Base-by-base conservation (phyloP, 1,139 yeast genomes). In the Pichia terricola region DNA sequence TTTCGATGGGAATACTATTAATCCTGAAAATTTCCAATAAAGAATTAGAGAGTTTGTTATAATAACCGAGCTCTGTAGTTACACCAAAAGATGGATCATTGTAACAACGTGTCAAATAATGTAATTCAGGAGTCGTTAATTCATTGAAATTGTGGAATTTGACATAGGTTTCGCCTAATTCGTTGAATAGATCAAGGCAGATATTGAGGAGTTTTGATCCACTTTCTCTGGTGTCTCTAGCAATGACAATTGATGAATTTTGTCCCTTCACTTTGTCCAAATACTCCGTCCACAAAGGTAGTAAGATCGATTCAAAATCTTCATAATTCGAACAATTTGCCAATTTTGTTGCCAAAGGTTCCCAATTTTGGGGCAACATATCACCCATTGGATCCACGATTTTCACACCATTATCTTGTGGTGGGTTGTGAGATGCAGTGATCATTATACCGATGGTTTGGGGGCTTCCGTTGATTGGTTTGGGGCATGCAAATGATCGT, bases 371-470 rank as follows among this genome's bases (percentile, higher is more conserved):
- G 48, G 79, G 86, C 54, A 91, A 73, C 98, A 91, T 91, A 53
- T 85, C 91, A 32, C 98, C 98, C 62, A 75, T 66, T 1, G 98
- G 97, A 55, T 91, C 98, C 35, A 89, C 88, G 27, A 91, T 72
- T 65, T 91, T 91, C 46, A 91, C 95, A n/a, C 98, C 98, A 55
- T 91, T 91, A 59, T 91, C 98, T 42, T 70, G 72, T 0, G 97
- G 95, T 0, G 97, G 97, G 57, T 91, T 91, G 62, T 91, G 98
- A 1, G 96, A 86, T 0, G 98, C 98, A 2, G 98, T 94, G 56
- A 94, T 80, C 97, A 94, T 91, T 9, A 88, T 82, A 26, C 94
- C 95, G 40, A 89, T 75, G 26, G 85, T 76, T 57, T 81, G 69
- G 22, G 22, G 5, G 8, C 45, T 40, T 2, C 16, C 4, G 2